Percentiles rank a stretch among this genome's conserved stretches.
These are phyloP conservation scores for Metschnikowia koreensis DNA, from an alignment of 805 yeast species.

Conservation along the genomic window DNA sequence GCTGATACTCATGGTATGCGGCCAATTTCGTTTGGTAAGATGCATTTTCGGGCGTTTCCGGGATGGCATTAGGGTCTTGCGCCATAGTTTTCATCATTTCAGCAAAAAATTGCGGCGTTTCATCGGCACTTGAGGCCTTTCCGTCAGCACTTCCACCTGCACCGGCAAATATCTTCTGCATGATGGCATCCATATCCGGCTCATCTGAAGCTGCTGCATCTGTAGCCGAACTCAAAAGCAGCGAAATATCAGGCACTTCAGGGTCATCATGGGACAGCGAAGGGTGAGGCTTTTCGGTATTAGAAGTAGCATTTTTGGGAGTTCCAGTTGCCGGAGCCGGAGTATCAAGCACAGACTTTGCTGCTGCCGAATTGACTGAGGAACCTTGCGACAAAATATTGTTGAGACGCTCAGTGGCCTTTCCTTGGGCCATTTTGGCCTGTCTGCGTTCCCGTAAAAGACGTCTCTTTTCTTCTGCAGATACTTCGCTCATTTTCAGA, in stretches of 20 bases:
- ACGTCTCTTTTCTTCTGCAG: constrained; percentile 58
- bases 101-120: constrained; percentile 18
- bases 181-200: constrained; percentile 34
- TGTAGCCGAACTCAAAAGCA: constrained; percentile 13
- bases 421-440: constrained; percentile 57
- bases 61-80: constrained; percentile 8
- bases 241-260: constrained; percentile 37
- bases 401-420: constrained; percentile 53
- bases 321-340: background rate
- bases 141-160: constrained; percentile 15
- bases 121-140: background rate
- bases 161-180: constrained; percentile 29
- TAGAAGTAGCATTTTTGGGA: background rate
- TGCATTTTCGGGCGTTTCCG: constrained; percentile 18
- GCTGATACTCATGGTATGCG: constrained; percentile 32
- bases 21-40: constrained; percentile 30
- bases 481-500: constrained; percentile 38
- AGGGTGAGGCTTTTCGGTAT: background rate
- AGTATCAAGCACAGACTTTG: constrained; percentile 31
- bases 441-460: constrained; percentile 63
- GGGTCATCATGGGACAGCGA: constrained; percentile 33
- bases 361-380: constrained; percentile 31
- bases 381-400: constrained; percentile 42
- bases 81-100: constrained; percentile 34
- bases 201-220: constrained; percentile 10